These are phyloP conservation scores for Fraxinus velutina DNA, from an alignment of 305 asterid species.

Conservation along the genomic window DNA sequence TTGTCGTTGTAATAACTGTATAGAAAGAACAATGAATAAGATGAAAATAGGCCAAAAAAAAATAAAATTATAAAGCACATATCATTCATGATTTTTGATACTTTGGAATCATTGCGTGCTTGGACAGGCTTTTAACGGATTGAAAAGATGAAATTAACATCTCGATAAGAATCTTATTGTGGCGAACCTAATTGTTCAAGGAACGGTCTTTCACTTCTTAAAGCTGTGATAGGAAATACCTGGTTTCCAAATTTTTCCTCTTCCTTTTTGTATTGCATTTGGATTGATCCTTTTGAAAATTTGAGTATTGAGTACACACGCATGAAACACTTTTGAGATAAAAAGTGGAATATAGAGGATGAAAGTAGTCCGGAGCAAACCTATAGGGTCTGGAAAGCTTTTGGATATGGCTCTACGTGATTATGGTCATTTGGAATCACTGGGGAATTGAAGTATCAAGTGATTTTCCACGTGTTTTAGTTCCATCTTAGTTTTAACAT, in stretches of 20 bases:
- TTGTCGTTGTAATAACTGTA: background rate
- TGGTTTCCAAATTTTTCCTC: background rate
- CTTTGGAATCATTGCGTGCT: background rate
- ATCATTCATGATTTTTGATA: background rate
- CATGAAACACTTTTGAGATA: background rate
- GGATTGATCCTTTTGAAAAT: background rate
- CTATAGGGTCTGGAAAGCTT: background rate
- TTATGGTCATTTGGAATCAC: background rate
- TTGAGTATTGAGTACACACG: background rate
- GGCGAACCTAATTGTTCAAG: background rate
- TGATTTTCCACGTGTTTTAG: background rate
- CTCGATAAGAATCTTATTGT: background rate
- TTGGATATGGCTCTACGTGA: background rate
- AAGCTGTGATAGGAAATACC: background rate
- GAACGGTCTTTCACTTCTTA: background rate
- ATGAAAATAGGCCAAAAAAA: background rate
- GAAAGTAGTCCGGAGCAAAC: background rate
- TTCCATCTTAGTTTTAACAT: background rate
- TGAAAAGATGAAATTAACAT: background rate
- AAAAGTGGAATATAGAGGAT: background rate
- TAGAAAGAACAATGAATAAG: background rate
- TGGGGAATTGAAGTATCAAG: background rate
- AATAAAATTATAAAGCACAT: background rate
- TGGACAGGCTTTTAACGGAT: background rate
- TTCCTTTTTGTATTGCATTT: background rate